phyloP scores from a whole-genome alignment of 768 basidiomycete species.

The Russula griseocarnosa region DNA sequence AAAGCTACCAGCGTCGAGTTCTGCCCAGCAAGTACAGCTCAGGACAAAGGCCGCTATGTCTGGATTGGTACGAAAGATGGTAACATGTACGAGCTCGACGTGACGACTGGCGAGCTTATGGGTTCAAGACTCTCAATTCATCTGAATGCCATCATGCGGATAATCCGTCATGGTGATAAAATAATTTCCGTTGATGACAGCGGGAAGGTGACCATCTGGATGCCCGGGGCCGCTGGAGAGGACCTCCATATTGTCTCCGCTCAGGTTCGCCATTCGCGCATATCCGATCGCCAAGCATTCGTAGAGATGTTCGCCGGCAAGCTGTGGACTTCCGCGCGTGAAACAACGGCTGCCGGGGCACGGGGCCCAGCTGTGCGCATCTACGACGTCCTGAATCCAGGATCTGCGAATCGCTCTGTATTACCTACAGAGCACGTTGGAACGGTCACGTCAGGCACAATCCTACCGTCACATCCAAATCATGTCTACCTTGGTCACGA shows the following conservation, averaged over 20 bases:
- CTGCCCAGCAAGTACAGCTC: constrained; percentile 45
- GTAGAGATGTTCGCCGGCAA: constrained; percentile 66
- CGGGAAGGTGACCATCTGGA: constrained; percentile 78
- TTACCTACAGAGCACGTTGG: constrained; percentile 71
- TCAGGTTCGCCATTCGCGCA: constrained; percentile 56
- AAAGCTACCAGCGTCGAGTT: constrained; percentile 79
- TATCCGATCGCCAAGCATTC: constrained; percentile 81
- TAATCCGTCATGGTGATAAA: constrained; percentile 63
- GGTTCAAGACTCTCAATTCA: constrained; percentile 63
- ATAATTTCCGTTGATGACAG: constrained; percentile 84
- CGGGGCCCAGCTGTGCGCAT: constrained; percentile 73
- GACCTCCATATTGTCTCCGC: constrained; percentile 42
- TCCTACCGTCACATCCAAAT: constrained; percentile 63
- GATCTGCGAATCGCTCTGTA: constrained; percentile 50
- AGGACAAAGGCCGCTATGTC: constrained; percentile 55
- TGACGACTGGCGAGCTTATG: constrained; percentile 52
- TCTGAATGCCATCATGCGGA: constrained; percentile 58
- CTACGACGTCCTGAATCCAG: constrained; percentile 68
- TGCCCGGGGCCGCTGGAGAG: constrained; percentile 40
- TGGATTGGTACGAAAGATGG: constrained; percentile 95
- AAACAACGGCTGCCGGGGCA: constrained; percentile 38
- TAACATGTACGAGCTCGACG: constrained; percentile 77
- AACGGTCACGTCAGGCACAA: constrained; percentile 74
- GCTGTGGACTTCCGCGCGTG: constrained; percentile 76
- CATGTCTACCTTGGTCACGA: constrained; percentile 87